phyloP scores from a whole-genome alignment of 306 rosid genomes.

The Pyrus betulifolia region DNA sequence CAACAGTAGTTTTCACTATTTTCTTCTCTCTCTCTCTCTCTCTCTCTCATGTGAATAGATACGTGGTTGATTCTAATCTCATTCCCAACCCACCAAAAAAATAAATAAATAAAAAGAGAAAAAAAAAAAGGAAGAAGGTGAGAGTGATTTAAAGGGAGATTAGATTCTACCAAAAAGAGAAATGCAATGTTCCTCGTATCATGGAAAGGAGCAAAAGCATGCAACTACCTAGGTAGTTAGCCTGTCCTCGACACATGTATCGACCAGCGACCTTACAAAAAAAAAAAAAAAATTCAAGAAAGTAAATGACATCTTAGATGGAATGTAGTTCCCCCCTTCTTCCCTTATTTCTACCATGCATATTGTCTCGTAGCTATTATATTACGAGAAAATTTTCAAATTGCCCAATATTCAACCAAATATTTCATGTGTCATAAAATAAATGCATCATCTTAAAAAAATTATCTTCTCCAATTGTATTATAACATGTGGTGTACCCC shows the following conservation, averaged over 20 bases:
- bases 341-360: conserved; percentile 1
- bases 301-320: background rate
- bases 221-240: conserved; percentile 21
- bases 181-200: conserved; percentile 51
- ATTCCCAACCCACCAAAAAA: conserved; percentile 10
- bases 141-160: conserved; percentile 18
- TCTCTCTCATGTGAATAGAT: too few species aligned
- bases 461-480: too few species aligned
- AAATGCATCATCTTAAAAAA: too few species aligned
- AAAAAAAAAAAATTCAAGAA: too few species aligned
- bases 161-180: conserved; percentile 57
- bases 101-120: background rate
- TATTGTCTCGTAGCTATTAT: background rate
- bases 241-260: conserved; percentile 46
- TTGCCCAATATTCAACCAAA: too few species aligned
- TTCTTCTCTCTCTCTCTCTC: background rate
- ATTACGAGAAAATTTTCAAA: too few species aligned
- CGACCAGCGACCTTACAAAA: conserved; percentile 13
- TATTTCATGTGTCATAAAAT: too few species aligned
- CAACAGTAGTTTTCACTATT: background rate
- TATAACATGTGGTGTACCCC: too few species aligned
- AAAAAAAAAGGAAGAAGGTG: background rate
- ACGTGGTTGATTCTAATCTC: conserved; percentile 17
- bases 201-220: conserved; percentile 39
- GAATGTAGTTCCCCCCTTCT: background rate